Evolutionary conservation across 768 basidiomycete species (phyloP).

Genomic region (Boletus coccyginus): DNA sequence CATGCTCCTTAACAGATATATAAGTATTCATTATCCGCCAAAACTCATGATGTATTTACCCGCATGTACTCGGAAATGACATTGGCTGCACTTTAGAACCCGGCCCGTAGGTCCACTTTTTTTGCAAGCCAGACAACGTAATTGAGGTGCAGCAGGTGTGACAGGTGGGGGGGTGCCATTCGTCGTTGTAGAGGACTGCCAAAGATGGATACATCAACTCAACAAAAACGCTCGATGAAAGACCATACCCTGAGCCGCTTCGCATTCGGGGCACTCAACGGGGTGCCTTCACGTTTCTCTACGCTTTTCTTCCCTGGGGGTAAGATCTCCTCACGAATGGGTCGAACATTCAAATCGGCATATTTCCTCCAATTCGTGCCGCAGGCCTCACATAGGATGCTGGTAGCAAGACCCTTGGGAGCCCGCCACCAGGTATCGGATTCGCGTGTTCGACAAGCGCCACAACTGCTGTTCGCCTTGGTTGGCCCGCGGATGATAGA

Average conservation of each 20-base stretch:
- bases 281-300: conserved; percentile 64
- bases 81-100: conserved; percentile 80
- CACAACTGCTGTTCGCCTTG: conserved; percentile 61
- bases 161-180: conserved; percentile 62
- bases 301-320: conserved; percentile 40
- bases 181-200: conserved; percentile 38
- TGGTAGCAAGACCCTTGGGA: conserved; percentile 77
- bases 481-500: conserved; percentile 63
- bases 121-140: conserved; percentile 73
- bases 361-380: conserved; percentile 93
- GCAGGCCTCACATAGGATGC: conserved; percentile 80
- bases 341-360: conserved; percentile 79
- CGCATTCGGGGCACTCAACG: conserved; percentile 45
- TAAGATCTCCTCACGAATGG: conserved; percentile 63
- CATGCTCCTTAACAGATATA: conserved; percentile 47
- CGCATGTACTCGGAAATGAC: conserved; percentile 76
- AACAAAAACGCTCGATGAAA: background rate
- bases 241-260: conserved; percentile 63
- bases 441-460: conserved; percentile 81
- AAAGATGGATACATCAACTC: background rate
- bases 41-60: conserved; percentile 39
- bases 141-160: conserved; percentile 50
- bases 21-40: conserved; percentile 1
- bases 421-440: conserved; percentile 89
- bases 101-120: conserved; percentile 73